Conservation (phyloP, 2,329 filamentous ascomycete genomes). For the Byssothecium circinans region DNA sequence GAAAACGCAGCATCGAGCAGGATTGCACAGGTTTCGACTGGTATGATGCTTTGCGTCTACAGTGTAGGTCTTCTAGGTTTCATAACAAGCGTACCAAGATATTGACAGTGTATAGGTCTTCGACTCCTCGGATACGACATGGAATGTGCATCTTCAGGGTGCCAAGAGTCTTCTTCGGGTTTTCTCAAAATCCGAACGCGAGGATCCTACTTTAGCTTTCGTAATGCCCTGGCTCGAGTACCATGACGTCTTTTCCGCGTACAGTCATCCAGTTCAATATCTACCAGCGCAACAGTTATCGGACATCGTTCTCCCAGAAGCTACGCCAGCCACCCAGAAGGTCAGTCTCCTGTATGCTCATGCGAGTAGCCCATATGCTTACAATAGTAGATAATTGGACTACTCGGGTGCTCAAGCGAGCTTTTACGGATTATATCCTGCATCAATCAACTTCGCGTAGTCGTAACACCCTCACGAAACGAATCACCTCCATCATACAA, state of each 20-base stretch:
- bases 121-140: slow-evolving; percentile 52
- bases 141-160: slow-evolving; percentile 50
- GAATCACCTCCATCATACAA: neutral
- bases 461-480: neutral
- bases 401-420: slow-evolving; percentile 52
- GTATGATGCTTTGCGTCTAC: slow-evolving; percentile 57
- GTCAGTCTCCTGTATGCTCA: slow-evolving; percentile 13
- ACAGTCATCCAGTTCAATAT: slow-evolving; percentile 41
- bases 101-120: slow-evolving; percentile 46
- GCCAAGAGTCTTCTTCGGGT: slow-evolving; percentile 44
- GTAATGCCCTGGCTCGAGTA: slow-evolving; percentile 53
- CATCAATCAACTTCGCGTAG: slow-evolving; percentile 38
- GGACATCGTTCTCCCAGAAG: slow-evolving; percentile 32
- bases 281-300: slow-evolving; percentile 24
- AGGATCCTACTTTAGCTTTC: slow-evolving; percentile 41
- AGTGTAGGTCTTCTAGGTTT: slow-evolving; percentile 40
- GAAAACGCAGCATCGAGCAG: slow-evolving; percentile 30
- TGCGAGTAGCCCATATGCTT: neutral
- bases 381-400: slow-evolving; percentile 48
- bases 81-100: neutral
- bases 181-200: slow-evolving; percentile 26
- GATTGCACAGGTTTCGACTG: slow-evolving; percentile 50
- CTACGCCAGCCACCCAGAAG: slow-evolving; percentile 34
- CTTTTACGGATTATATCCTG: slow-evolving; percentile 50
- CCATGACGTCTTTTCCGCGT: slow-evolving; percentile 51